Evolutionary conservation across 75 land plant genomes (phyloP), one percentile per base, ranked within the genome.

Genomic region (Selaginella moellendorffii): DNA sequence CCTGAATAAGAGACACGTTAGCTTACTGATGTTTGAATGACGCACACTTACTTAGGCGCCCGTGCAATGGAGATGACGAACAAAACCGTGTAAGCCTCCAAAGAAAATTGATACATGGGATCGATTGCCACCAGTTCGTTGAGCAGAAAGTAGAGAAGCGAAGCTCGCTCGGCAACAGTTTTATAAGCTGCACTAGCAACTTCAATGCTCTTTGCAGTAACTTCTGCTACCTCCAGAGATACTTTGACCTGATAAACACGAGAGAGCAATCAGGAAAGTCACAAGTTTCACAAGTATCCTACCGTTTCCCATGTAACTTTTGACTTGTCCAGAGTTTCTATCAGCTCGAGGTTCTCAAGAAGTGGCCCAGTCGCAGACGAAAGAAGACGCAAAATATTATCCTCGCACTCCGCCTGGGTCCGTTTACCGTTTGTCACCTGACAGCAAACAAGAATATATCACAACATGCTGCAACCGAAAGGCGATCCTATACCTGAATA

Each of bases 221-320:
- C 52, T 29, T 71, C 73, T 30, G 73, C 73, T 27, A 71, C 69
- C 29, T 71, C 73, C 10, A 71, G 42, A 24, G 68, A 64, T 20
- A 31, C 24, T 65, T 71, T 71, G 14, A 71, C 68, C 73, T 71
- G 72, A 18, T 22, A 62, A 56, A 19, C n/a, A 19, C 21, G n/a
- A 56, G 14, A 5, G 14, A 36, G 14, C 14, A 36, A 36, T 5
- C 14, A 36, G 14, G 8, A 8, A 20, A 56, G 5, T 20, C 24
- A 56, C 5, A 56, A 56, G 5, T 56, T 56, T 9, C 5, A 56
- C 5, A 62, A 27, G 2, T 9, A 24, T 1, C 24, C 1, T 52
- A 71, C 73, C 68, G 68, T 65, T 58, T 71, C 73, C 71, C 69
- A 71, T 1, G 73, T 71, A 24, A 63, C 73, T 27, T 71, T 71